A percentile compares a stretch with the other conserved stretches of the same genome.
These are phyloP conservation scores for Eragrostis nindensis DNA, from an alignment of 176 grass and related monocot genomes.

Conservation along the genomic window DNA sequence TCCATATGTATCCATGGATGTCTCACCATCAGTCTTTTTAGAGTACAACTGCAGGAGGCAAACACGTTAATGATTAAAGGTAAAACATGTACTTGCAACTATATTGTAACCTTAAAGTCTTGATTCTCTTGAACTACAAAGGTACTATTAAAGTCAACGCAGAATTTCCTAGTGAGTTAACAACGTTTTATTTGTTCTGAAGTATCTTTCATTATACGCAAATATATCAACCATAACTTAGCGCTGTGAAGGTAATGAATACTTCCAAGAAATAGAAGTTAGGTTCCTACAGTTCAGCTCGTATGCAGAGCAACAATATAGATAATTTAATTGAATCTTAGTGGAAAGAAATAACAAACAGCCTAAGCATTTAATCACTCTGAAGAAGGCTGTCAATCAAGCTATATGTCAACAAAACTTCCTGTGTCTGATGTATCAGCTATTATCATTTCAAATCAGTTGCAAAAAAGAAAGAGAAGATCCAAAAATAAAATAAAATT, in stretches of 20 bases:
- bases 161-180: constrained; percentile 7
- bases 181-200: not conserved
- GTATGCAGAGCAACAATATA: not conserved
- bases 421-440: constrained; percentile 7
- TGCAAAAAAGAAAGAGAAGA: too few species aligned
- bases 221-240: constrained; percentile 11
- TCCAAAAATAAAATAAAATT: too few species aligned
- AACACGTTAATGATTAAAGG: constrained; percentile 14
- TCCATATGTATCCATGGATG: constrained; percentile 56
- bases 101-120: constrained; percentile 11
- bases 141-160: constrained; percentile 2
- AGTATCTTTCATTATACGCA: not conserved
- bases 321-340: constrained; percentile 17
- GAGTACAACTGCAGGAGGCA: constrained; percentile 62
- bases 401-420: constrained; percentile 6
- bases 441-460: too few species aligned
- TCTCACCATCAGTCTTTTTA: constrained; percentile 64
- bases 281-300: not conserved
- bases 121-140: constrained; percentile 4
- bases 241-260: not conserved
- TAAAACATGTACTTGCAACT: not conserved
- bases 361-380: constrained; percentile 22
- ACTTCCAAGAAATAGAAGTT: not conserved
- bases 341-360: too few species aligned
- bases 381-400: constrained; percentile 14